These are phyloP conservation scores for Selenicereus undatus DNA, from an alignment of 148 eudicot genomes.

Conservation along the genomic window DNA sequence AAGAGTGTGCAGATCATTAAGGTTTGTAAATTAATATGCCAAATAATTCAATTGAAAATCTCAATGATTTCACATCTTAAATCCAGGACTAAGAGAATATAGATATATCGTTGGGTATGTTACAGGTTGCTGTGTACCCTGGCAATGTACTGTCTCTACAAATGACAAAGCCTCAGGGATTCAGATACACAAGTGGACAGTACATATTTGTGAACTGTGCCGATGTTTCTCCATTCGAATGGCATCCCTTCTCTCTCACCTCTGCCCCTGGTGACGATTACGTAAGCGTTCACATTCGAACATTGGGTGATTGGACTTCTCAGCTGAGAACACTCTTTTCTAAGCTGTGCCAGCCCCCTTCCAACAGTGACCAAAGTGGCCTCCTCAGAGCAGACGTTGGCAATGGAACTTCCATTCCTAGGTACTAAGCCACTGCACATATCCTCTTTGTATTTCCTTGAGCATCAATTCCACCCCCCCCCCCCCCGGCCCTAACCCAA, in stretches of 20 bases:
- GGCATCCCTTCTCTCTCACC: conserved; percentile 71
- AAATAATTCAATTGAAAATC: background rate
- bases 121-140: conserved; percentile 60
- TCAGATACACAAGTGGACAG: conserved; percentile 55
- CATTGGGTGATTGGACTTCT: conserved; percentile 65
- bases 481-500: background rate
- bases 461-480: background rate
- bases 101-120: background rate
- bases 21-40: conserved; percentile 26
- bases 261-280: conserved; percentile 67
- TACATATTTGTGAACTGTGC: conserved; percentile 57
- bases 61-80: background rate
- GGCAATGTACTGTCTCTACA: conserved; percentile 50
- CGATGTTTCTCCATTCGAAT: conserved; percentile 59
- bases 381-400: conserved; percentile 50
- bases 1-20: conserved; percentile 45
- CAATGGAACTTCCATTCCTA: conserved; percentile 29
- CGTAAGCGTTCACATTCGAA: conserved; percentile 57
- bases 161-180: conserved; percentile 50
- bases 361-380: conserved; percentile 43
- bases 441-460: background rate
- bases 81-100: background rate
- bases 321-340: conserved; percentile 51
- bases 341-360: conserved; percentile 48
- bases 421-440: conserved; percentile 24